These are phyloP conservation scores for Lathyrus oleraceus DNA, from an alignment of 306 rosid genomes.

Conservation along the genomic window DNA sequence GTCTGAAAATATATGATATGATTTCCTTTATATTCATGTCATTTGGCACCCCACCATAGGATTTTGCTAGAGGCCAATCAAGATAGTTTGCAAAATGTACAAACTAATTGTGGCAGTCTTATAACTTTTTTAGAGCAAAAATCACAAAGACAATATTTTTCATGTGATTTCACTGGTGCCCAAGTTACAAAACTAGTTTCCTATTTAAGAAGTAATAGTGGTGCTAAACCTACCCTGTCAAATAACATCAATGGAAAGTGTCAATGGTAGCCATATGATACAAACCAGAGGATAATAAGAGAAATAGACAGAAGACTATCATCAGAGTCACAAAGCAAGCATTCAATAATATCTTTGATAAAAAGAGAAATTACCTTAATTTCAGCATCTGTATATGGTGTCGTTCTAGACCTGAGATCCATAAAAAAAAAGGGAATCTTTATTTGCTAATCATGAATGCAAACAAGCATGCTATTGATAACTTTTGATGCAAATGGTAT, in stretches of 20 bases:
- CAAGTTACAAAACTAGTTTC: slow-evolving; percentile 2
- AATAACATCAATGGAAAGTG: slow-evolving; percentile 9
- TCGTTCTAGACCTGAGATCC: slow-evolving; percentile 63
- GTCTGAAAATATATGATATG: background rate
- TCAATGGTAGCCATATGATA: slow-evolving; percentile 3
- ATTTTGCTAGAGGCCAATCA: slow-evolving; percentile 11
- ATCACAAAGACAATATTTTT: slow-evolving; percentile 2
- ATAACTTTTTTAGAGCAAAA: slow-evolving; percentile 4
- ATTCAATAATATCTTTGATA: slow-evolving; percentile 9
- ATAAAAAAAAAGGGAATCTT: slow-evolving; percentile 32
- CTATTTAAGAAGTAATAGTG: slow-evolving; percentile 19
- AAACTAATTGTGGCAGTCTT: background rate
- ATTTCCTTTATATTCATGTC: background rate
- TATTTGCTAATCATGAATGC: slow-evolving; percentile 21
- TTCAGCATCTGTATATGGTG: slow-evolving; percentile 85
- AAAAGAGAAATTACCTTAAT: slow-evolving; percentile 63
- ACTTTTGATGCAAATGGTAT: slow-evolving; percentile 26
- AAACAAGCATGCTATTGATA: slow-evolving; percentile 17
- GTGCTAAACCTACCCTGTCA: slow-evolving; percentile 16
- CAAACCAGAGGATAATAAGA: slow-evolving; percentile 1
- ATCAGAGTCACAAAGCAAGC: slow-evolving; percentile 9
- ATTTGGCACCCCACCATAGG: slow-evolving; percentile 1
- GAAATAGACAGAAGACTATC: slow-evolving; percentile 14
- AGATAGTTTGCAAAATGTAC: background rate
- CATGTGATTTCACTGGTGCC: slow-evolving; percentile 3